Evolutionary conservation across 768 basidiomycete species (phyloP).

Genomic region (Calocybe indica): DNA sequence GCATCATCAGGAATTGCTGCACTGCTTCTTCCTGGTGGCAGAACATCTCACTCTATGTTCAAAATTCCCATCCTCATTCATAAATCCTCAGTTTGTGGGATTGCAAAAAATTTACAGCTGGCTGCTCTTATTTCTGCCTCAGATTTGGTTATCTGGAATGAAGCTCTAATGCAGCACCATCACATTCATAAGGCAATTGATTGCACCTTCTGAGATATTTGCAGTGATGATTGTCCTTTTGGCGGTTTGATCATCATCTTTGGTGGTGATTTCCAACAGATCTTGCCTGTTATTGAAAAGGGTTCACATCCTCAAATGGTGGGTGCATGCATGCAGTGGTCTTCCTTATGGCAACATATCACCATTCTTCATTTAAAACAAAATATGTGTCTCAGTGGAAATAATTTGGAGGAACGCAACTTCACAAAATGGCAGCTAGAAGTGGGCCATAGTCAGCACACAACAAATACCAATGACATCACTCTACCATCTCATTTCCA

Average conservation of each 20-base stretch:
- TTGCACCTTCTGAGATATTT: slow-evolving; percentile 26
- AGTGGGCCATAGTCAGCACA: slow-evolving; percentile 11
- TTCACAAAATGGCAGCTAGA: slow-evolving; percentile 21
- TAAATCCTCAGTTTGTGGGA: slow-evolving; percentile 20
- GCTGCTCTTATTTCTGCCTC: slow-evolving; percentile 22
- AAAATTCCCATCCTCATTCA: slow-evolving; percentile 35
- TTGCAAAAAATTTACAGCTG: slow-evolving; percentile 24
- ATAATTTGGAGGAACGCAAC: slow-evolving; percentile 25
- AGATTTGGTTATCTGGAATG: slow-evolving; percentile 40
- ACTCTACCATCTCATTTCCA: slow-evolving; percentile 3
- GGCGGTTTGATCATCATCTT: slow-evolving; percentile 38
- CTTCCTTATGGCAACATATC: slow-evolving; percentile 32
- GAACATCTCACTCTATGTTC: slow-evolving; percentile 43
- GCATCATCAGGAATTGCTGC: slow-evolving; percentile 47
- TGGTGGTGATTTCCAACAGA: slow-evolving; percentile 46
- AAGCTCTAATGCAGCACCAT: slow-evolving; percentile 32
- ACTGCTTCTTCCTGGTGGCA: slow-evolving; percentile 34
- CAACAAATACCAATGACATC: slow-evolving; percentile 2
- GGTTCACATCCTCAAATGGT: slow-evolving; percentile 34
- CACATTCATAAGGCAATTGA: slow-evolving; percentile 33
- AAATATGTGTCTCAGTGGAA: slow-evolving; percentile 38
- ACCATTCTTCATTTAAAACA: slow-evolving; percentile 30
- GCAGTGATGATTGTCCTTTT: slow-evolving; percentile 23
- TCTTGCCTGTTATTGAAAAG: slow-evolving; percentile 33
- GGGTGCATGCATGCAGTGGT: slow-evolving; percentile 25